Percentiles rank a stretch among this genome's conserved stretches.
These are phyloP conservation scores for Fusarium chuoi DNA, from an alignment of 2,329 filamentous ascomycete genomes.

Conservation along the genomic window DNA sequence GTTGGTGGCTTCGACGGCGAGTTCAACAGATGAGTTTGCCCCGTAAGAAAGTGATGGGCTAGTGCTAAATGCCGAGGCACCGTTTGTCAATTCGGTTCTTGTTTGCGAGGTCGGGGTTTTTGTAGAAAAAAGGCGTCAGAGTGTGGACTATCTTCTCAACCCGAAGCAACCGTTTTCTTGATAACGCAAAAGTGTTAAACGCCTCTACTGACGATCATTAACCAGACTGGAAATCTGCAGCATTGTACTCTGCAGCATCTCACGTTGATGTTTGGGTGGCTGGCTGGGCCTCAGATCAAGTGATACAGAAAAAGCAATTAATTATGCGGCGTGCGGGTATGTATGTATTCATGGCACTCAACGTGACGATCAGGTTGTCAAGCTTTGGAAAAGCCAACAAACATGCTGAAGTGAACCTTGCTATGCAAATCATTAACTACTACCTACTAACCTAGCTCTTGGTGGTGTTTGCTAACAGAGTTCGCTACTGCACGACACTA, in stretches of 20 bases:
- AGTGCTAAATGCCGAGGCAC: background rate
- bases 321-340: background rate
- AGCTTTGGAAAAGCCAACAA: background rate
- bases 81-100: background rate
- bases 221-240: slow-evolving; percentile 3
- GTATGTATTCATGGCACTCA: background rate
- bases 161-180: background rate
- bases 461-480: background rate
- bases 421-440: background rate
- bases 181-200: slow-evolving; percentile 18
- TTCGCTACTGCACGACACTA: slow-evolving; percentile 6
- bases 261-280: slow-evolving; percentile 3
- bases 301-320: slow-evolving; percentile 15
- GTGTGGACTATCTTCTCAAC: background rate
- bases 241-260: slow-evolving; percentile 4
- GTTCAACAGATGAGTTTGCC: background rate
- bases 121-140: slow-evolving; percentile 5
- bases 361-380: background rate
- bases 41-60: background rate
- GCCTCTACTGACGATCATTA: slow-evolving; percentile 12
- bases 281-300: slow-evolving; percentile 11
- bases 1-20: slow-evolving; percentile 10
- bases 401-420: background rate
- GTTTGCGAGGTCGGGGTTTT: background rate
- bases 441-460: background rate